Conservation (phyloP, 176 grass and related monocot species). For the Carex cristatella region DNA sequence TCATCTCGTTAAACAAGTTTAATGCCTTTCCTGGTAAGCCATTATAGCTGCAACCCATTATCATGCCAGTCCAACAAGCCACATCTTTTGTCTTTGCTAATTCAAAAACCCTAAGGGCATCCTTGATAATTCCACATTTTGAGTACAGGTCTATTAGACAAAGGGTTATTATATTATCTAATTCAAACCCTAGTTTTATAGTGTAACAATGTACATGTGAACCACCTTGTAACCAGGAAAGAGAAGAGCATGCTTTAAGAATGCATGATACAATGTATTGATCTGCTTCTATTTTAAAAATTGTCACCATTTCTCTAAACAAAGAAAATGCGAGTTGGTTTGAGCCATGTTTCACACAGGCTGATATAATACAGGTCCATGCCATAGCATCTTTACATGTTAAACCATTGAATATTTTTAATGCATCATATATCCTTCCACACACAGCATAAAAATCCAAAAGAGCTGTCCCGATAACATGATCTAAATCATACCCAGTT, state of each 20-base stretch:
- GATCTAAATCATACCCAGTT: no score
- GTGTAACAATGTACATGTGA: slow-evolving; percentile 26
- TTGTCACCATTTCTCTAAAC: no score
- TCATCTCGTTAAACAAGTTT: slow-evolving; percentile 28
- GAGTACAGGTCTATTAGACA: slow-evolving; percentile 39
- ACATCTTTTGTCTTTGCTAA: slow-evolving; percentile 7
- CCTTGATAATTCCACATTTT: slow-evolving; percentile 25
- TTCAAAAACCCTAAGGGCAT: slow-evolving; percentile 22
- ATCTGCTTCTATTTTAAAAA: no score
- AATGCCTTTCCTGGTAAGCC: slow-evolving; percentile 26
- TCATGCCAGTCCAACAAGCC: slow-evolving; percentile 31
- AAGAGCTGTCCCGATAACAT: no score
- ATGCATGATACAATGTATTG: no score
- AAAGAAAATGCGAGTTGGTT: no score
- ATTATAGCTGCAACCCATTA: slow-evolving; percentile 33
- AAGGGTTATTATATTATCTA: slow-evolving; percentile 20
- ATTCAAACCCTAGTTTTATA: slow-evolving; percentile 22
- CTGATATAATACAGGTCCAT: no score
- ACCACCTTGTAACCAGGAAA: slow-evolving; percentile 27
- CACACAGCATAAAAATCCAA: no score
- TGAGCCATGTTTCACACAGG: no score
- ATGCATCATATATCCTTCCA: no score
- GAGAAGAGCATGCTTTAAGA: slow-evolving; percentile 31
- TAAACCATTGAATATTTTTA: no score
- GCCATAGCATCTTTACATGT: no score